Percentiles rank a stretch among this genome's conserved stretches.
These are phyloP conservation scores for Aquanectria penicillioides DNA, from an alignment of 2,329 filamentous ascomycete genomes.

Conservation along the genomic window DNA sequence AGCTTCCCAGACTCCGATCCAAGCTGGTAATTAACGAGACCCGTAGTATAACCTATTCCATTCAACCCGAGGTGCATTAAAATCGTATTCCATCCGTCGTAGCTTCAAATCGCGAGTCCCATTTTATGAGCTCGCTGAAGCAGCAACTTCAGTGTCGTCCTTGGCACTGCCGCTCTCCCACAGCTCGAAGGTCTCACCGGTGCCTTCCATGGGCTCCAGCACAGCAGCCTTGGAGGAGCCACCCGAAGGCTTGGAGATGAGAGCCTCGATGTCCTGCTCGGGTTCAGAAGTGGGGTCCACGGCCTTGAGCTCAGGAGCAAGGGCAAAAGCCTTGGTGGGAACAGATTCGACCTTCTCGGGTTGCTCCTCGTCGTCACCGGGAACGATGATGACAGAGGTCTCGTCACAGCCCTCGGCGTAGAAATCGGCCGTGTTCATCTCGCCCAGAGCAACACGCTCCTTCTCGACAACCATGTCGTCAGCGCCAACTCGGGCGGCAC, in stretches of 20 bases:
- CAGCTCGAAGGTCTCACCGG: conserved; percentile 71
- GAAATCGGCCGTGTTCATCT: conserved; percentile 74
- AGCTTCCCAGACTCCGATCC: conserved; percentile 25
- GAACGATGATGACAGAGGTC: conserved; percentile 68
- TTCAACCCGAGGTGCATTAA: conserved; percentile 3
- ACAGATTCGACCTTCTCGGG: conserved; percentile 16
- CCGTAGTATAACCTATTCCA: neutral
- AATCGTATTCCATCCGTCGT: conserved; percentile 23
- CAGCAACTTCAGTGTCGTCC: conserved; percentile 59
- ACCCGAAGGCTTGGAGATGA: conserved; percentile 50
- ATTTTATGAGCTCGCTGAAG: conserved; percentile 35
- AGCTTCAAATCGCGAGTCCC: neutral
- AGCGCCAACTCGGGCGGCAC: conserved; percentile 39
- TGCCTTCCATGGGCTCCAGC: conserved; percentile 66
- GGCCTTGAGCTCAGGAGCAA: conserved; percentile 31
- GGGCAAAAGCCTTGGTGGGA: conserved; percentile 26
- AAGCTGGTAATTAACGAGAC: conserved; percentile 9
- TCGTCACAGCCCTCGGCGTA: conserved; percentile 74
- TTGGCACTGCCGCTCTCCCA: conserved; percentile 77
- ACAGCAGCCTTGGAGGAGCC: conserved; percentile 56
- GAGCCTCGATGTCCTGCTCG: conserved; percentile 46
- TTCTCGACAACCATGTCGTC: conserved; percentile 72
- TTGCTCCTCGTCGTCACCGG: conserved; percentile 66
- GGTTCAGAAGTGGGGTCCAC: conserved; percentile 34
- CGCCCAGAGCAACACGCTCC: conserved; percentile 71